Evolutionary conservation across 768 basidiomycete species (phyloP).

Genomic region (Dentipellis fragilis): DNA sequence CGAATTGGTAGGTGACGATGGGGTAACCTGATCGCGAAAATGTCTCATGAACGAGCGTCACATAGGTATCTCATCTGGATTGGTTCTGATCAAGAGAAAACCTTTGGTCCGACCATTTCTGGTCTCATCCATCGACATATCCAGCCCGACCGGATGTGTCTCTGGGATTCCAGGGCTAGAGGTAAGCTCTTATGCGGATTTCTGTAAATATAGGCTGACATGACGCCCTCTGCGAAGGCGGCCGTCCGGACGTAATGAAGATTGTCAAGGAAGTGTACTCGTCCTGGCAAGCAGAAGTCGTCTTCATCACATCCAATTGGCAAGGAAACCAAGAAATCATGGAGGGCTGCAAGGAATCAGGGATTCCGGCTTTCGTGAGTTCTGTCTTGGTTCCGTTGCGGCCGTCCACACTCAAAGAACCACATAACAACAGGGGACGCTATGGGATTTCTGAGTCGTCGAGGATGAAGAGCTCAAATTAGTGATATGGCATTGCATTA

Average conservation of each 20-base stretch:
- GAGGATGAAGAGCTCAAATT: too few species aligned
- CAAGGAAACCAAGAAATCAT: constrained; percentile 72
- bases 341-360: constrained; percentile 62
- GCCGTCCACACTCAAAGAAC: not conserved
- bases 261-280: constrained; percentile 58
- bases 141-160: constrained; percentile 59
- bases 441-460: constrained; percentile 53
- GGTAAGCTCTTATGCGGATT: not conserved
- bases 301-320: constrained; percentile 81
- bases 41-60: constrained; percentile 2
- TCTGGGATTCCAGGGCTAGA: constrained; percentile 71
- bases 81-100: constrained; percentile 78
- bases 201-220: not conserved
- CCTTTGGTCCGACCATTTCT: constrained; percentile 73
- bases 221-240: constrained; percentile 25
- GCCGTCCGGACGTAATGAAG: constrained; percentile 72
- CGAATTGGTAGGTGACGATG: constrained; percentile 46
- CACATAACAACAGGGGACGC: constrained; percentile 33
- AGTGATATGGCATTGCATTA: too few species aligned
- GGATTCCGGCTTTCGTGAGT: constrained; percentile 39
- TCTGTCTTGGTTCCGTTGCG: not conserved
- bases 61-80: constrained; percentile 75
- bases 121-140: constrained; percentile 63
- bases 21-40: not conserved
- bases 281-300: constrained; percentile 68